A percentile compares a stretch with the other conserved stretches of the same genome.
Conservation (phyloP, 495 filamentous ascomycete genomes). For the Penicillium lagena region DNA sequence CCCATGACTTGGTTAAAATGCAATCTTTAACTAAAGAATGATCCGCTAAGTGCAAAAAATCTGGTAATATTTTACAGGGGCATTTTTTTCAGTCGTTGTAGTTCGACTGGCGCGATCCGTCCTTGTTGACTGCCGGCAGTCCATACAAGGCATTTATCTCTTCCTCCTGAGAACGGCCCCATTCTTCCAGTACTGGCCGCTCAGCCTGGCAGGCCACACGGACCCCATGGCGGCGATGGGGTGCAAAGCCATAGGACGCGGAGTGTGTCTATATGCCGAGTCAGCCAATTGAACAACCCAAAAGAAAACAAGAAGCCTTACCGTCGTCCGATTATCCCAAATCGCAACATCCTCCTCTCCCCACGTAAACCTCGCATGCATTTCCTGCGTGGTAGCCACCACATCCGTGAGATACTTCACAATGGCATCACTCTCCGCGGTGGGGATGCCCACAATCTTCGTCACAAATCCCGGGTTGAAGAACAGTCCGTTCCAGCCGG, state of each 20-base stretch:
- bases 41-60: neutral
- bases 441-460: conserved; percentile 62
- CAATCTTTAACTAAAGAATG: neutral
- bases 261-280: conserved; percentile 44
- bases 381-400: conserved; percentile 55
- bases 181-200: conserved; percentile 45
- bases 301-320: conserved; percentile 20
- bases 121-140: conserved; percentile 50
- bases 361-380: conserved; percentile 68
- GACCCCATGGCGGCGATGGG: conserved; percentile 56
- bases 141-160: conserved; percentile 43
- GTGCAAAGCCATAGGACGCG: conserved; percentile 55
- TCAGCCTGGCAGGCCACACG: conserved; percentile 56
- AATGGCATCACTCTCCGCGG: conserved; percentile 59
- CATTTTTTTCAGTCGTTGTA: conserved; percentile 50
- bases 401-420: conserved; percentile 60
- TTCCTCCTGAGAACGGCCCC: conserved; percentile 54
- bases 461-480: conserved; percentile 75
- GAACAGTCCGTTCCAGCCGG: conserved; percentile 70
- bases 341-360: conserved; percentile 62
- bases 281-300: no score
- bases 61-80: neutral
- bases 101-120: conserved; percentile 54
- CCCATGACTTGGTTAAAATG: no score
- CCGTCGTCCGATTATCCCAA: conserved; percentile 68